Base-by-base conservation (phyloP, 2,329 filamentous ascomycete genomes). In the Stachybotrys echinatus region DNA sequence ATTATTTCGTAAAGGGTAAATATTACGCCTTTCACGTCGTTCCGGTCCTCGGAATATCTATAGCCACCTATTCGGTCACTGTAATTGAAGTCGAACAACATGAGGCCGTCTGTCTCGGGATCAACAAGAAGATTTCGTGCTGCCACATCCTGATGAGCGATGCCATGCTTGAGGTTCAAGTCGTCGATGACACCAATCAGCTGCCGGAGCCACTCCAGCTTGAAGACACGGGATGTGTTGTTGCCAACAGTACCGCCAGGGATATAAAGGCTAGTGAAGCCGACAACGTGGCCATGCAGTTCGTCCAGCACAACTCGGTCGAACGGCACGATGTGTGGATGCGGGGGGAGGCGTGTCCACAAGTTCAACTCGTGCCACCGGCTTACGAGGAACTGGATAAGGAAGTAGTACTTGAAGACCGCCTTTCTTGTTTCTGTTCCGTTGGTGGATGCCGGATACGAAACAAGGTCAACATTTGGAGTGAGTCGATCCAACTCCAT, bases 81-180 rank as follows among this genome's bases (percentile, higher is more conserved):
- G n/a, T 46, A 58, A 50, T 66, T 63, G 48, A 71, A 71, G 56
- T 72, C 68, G 44, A 71, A 69, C 2, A 72, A 42, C 50, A 66
- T 51, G 12, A 73, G 45, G 5, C 52, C 51, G 45, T 71, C 60
- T 17, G 65, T 68, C 12, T 47, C 38, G 5, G 55, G 50, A 47
- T 72, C 56, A 46, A 73, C 50, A 1, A 73, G 43, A 5, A 73
- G 57, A 49, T 73, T 73, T 27, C 65, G 61, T 3, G 65, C 53
- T 4, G 63, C 61, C 46, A 74, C 59, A 49, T 72, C 70, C 51
- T 70, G 63, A 54, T 73, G 70, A 39, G 59, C 54, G 37, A 73
- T 62, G 23, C 70, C 68, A 34, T 65, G 53, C 34, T 60, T 49
- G 12, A 72, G 55, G 48, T 73, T 72, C 22, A 73, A 55, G 34